Base-by-base conservation (phyloP, 805 yeast species). In the Sporopachydermia lactativora region DNA sequence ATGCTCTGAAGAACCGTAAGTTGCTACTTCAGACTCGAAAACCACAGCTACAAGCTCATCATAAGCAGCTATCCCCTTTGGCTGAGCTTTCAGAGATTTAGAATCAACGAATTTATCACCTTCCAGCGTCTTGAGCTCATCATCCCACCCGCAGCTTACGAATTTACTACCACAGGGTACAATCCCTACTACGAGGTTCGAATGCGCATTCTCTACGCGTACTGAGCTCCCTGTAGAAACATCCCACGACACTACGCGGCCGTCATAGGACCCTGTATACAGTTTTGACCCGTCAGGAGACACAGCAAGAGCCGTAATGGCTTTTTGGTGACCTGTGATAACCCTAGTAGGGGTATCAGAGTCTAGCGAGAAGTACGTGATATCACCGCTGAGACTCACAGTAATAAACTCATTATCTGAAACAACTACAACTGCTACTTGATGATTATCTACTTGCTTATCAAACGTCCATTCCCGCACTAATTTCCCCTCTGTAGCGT, bases 181-280 rank as follows among this genome's bases (percentile, higher is more conserved):
- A 16, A 75, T 52, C 2, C 77, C 76, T 24, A 73, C 75, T 37
- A 89, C 70, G 46, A 79, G 70, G 48, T 86, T 85, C 1, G 70
- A 53, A 57, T 88, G 96, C 2, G 61, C 60, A 2, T 58, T 54
- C 11, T 69, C 68, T 11, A 52, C 49, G 1, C 42, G 38, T 6
- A 70, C 68, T 4, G 62, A 56, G 14, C 66, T 62, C 1, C 52
- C 42, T 2, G 50, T 44, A 2, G 48, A 47, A 4, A 64, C 44
- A 13, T 57, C 60, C 94, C 96, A 84, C 43, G 65, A 55, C 36
- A 71, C 58, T 5, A 88, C 58, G 34, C 71, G 63, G 19, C 97
- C 97, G 56, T 89, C 96, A 42, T 80, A 76, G 19, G 89, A 77
- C 14, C 95, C 96, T 2, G 88, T 70, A 43, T 63, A 59, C 5